Evolutionary conservation across 768 basidiomycete species (phyloP).

Genomic region (Xanthoconium stramineum): DNA sequence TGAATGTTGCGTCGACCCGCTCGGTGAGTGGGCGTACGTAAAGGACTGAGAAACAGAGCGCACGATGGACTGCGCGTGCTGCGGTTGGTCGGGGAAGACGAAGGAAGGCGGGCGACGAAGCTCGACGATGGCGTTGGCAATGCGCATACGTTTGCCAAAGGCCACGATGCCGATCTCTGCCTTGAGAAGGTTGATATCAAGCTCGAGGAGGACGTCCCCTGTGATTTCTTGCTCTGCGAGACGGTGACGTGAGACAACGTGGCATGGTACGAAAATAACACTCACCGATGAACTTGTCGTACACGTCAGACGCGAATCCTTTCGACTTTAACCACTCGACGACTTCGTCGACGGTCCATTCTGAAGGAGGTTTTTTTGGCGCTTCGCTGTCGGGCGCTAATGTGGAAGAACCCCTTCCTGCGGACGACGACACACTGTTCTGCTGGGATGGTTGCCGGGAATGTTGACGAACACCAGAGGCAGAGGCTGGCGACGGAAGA

Average conservation of each 20-base stretch:
- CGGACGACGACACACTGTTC: constrained; percentile 37
- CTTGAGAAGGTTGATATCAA: constrained; percentile 89
- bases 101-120: constrained; percentile 72
- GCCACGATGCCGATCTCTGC: constrained; percentile 89
- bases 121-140: constrained; percentile 89
- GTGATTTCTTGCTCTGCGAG: constrained; percentile 93
- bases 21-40: constrained; percentile 31
- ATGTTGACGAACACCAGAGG: constrained; percentile 22
- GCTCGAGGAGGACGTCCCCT: constrained; percentile 93
- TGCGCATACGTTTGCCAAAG: constrained; percentile 91
- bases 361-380: constrained; percentile 40
- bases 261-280: constrained; percentile 1
- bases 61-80: constrained; percentile 29
- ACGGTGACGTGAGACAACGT: neutral
- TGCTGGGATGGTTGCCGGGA: constrained; percentile 40
- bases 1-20: constrained; percentile 44
- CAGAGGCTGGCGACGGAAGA: constrained; percentile 30
- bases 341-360: constrained; percentile 89
- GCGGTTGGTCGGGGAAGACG: constrained; percentile 46
- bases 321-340: constrained; percentile 81
- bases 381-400: constrained; percentile 18
- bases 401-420: constrained; percentile 19
- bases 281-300: constrained; percentile 83
- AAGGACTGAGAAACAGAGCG: constrained; percentile 32
- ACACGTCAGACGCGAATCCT: constrained; percentile 81